Evolutionary conservation across 805 yeast species (phyloP).

Genomic region (Brettanomyces custersianus): DNA sequence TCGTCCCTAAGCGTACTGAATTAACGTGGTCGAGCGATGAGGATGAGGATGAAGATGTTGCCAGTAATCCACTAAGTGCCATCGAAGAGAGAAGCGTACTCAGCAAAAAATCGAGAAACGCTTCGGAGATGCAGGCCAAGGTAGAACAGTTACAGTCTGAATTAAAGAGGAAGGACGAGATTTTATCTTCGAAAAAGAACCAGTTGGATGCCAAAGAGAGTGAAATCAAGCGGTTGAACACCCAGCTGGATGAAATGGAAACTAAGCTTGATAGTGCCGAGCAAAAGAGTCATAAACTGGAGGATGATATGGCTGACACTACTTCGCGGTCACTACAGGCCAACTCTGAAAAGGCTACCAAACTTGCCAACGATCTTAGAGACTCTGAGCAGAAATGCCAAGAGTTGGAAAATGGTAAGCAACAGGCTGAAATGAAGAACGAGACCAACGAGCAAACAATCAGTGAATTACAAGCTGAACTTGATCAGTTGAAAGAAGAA

Average conservation of each 20-base stretch:
- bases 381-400: no score
- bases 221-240: neutral
- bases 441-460: no score
- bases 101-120: neutral
- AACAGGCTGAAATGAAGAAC: no score
- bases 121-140: neutral
- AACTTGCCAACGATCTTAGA: no score
- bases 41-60: constrained; percentile 41
- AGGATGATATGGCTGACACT: neutral
- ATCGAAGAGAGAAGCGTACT: constrained; percentile 1
- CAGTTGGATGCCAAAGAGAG: neutral
- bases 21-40: constrained; percentile 87
- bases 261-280: no score
- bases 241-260: no score
- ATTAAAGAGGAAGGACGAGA: constrained; percentile 1
- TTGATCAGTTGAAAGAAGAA: neutral
- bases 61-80: constrained; percentile 6
- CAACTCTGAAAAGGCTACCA: no score
- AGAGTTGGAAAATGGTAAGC: no score
- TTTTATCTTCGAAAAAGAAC: no score
- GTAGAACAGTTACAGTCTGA: no score
- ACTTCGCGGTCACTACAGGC: no score
- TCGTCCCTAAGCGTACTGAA: constrained; percentile 78
- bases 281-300: neutral
- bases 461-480: no score